Conservation (phyloP, 73 alveolate species). For the Stentor roeselii region DNA sequence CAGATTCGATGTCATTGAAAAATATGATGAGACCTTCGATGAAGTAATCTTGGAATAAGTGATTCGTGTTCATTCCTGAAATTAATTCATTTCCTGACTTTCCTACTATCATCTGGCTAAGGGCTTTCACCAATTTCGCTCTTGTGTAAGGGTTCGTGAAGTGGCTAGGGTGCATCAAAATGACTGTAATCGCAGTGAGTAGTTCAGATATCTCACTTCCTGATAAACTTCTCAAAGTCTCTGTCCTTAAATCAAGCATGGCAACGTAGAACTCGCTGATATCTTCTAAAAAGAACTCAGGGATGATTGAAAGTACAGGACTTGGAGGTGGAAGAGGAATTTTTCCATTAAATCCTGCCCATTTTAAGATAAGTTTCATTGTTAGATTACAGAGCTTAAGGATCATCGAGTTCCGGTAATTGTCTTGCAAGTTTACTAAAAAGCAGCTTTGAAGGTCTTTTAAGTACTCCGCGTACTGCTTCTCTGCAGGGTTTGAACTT, state of each 20-base stretch:
- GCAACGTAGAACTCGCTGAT: background rate
- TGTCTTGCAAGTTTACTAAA: conserved; percentile 33
- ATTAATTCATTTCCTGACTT: background rate
- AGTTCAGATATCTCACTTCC: background rate
- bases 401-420: conserved; percentile 31
- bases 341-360: conserved; percentile 30
- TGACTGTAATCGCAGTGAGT: background rate
- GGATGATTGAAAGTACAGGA: background rate
- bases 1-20: conserved; percentile 66
- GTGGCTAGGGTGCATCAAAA: conserved; percentile 41
- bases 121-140: conserved; percentile 59
- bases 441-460: conserved; percentile 10
- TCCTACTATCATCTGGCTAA: conserved; percentile 33
- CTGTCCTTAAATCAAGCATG: conserved; percentile 6
- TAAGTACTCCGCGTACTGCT: background rate
- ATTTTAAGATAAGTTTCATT: conserved; percentile 20
- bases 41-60: conserved; percentile 1
- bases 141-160: conserved; percentile 57
- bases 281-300: conserved; percentile 8
- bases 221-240: conserved; percentile 1
- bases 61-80: background rate
- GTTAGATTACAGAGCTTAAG: conserved; percentile 33
- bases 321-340: conserved; percentile 34
- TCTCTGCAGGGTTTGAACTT: conserved; percentile 32
- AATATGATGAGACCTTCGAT: conserved; percentile 49